Conservation (phyloP, 108 stramenopile genomes). For the Schizochytrium sp. region DNA sequence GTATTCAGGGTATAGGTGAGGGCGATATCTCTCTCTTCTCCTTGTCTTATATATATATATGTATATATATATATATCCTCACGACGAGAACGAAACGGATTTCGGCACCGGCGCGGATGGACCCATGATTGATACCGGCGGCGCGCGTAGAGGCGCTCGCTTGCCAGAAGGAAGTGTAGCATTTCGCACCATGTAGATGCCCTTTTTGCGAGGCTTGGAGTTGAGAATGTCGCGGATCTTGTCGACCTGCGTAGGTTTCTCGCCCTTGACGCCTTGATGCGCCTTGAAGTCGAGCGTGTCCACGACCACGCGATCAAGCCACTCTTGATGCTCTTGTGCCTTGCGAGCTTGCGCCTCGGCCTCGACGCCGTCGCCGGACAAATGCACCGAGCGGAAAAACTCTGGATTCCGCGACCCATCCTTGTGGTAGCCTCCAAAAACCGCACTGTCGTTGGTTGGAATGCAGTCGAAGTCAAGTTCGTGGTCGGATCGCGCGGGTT, state of each 20-base stretch:
- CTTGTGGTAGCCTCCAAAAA: background rate
- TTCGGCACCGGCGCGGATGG: background rate
- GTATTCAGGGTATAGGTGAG: too few species aligned
- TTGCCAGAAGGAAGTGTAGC: background rate
- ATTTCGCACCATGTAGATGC: slow-evolving; percentile 10
- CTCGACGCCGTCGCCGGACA: background rate
- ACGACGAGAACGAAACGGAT: too few species aligned
- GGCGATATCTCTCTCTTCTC: too few species aligned
- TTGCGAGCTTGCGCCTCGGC: background rate
- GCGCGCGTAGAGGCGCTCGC: background rate
- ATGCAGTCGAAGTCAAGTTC: background rate
- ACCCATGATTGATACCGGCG: slow-evolving; percentile 11
- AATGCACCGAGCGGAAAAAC: background rate
- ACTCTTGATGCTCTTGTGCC: background rate
- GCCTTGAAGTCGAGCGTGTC: background rate
- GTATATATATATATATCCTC: too few species aligned
- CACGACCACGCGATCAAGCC: background rate
- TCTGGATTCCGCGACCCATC: background rate
- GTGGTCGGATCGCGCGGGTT: background rate
- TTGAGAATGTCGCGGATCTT: background rate
- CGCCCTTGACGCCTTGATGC: background rate
- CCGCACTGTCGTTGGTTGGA: background rate
- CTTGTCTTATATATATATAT: too few species aligned
- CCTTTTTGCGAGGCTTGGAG: background rate
- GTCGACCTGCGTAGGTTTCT: background rate